Base-by-base conservation (phyloP, 257 asterid species). In the Plantago ovata region DNA sequence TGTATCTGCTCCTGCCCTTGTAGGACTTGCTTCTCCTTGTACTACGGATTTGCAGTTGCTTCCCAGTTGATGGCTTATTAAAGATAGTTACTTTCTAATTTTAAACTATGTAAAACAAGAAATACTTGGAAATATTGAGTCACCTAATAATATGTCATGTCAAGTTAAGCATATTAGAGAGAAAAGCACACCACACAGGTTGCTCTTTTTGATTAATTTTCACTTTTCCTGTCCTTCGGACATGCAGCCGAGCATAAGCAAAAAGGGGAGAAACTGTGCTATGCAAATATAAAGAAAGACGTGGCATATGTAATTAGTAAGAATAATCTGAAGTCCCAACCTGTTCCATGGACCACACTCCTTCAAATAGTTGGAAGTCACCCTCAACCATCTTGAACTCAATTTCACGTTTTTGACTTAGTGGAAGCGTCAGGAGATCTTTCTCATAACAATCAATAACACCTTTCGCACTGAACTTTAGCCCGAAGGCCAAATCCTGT, bases 311-410 rank as follows among this genome's bases (percentile, higher is more conserved):
- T 55, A 36, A 60, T 24, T 61, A 58, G 46, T 19, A 22, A 32
- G 53, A 33, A 53, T 42, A 40, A n/a, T n/a, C n/a, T n/a, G n/a
- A n/a, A 14, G 43, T 23, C 23, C 36, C 39, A 39, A 81, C 94
- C 91, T 89, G 85, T 75, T 83, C 91, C 57, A 89, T 58, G n/a
- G 91, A 89, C 96, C 96, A 89, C 62, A 66, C 78, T 55, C 96
- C 96, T 72, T 83, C 82, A 73, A 85, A 89, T 6, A 61, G 53
- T 65, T 85, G 78, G 76, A 89, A 89, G 72, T 89, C 96, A 38
- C 95, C 96, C 70, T 89, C 95, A 20, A 83, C 81, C 96, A 89
- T 89, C 79, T 81, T 76, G 79, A 89, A 89, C 70, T 81, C 95
- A 50, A 88, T 85, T 64, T 85, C 88, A 41, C 95, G 91, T 76